Evolutionary conservation across 1,139 yeast species (phyloP), one percentile per base, ranked within the genome.

Genomic region (Meyerozyma elateridarum): DNA sequence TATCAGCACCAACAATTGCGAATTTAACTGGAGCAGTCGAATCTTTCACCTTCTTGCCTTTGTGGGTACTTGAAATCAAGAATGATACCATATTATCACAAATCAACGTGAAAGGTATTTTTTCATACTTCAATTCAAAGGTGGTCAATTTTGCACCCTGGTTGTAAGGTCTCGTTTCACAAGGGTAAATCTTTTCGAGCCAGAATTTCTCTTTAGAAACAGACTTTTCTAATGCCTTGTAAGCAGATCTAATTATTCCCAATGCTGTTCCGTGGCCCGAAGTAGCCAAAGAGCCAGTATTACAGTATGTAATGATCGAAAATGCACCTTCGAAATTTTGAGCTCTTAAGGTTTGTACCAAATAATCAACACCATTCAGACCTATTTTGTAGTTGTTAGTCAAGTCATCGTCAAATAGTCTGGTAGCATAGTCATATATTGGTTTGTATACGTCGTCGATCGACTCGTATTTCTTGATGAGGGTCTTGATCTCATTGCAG

Each of bases 181-280:
- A 73, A 6, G 96, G 93, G 49, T 79, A 91, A 0, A 84, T 93
- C 37, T 79, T 87, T 11, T 76, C 71, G 34, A 74, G 54, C 61
- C 56, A 83, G 51, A 57, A 64, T 31, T 62, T 40, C 41, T 54
- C 60, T 17, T 46, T 42, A 5, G 61, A 40, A 1, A 41, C 42
- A 6, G 44, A 37, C 20, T 44, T 42, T 26, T 55, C 48, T 27
- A 79, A 64, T 21, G 60, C 55, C 9, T 59, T 52, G 64, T 74
- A 68, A 15, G 85, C 65, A 0, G 95, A 77, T 44, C 97, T 74
- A 31, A 91, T 78, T 15, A 89, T 85, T 12, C 97, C 97, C 28
- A 91, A 68, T 0, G 97, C 97, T 6, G 98, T 91, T 15, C 98
- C 98, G 52, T 88, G 91, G 2, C 97, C 97, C 3, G 97, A 87